Evolutionary conservation across 2,329 filamentous ascomycete genomes (phyloP).

Genomic region (Pyrenophora seminiperda): DNA sequence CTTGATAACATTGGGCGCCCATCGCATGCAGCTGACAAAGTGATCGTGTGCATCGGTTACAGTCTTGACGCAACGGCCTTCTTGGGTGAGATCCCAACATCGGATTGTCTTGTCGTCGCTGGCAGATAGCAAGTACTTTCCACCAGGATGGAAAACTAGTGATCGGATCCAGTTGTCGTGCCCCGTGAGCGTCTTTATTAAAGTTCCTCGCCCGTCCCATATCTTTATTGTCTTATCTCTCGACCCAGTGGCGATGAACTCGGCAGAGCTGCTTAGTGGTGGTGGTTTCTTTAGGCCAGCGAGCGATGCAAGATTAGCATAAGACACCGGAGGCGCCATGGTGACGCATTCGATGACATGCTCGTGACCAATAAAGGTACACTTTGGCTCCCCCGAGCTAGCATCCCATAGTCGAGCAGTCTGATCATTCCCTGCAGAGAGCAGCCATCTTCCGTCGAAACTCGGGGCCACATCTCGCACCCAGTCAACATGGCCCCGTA

Average conservation of each 20-base stretch:
- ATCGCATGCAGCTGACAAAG: conserved; percentile 84
- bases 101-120: conserved; percentile 89
- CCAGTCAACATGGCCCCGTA: conserved; percentile 85
- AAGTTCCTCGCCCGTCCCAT: conserved; percentile 84
- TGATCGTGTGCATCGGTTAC: conserved; percentile 78
- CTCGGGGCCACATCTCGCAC: conserved; percentile 87
- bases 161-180: conserved; percentile 95
- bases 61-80: conserved; percentile 86
- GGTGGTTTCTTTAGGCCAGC: conserved; percentile 86
- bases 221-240: conserved; percentile 89
- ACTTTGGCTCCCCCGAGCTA: conserved; percentile 73
- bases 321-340: conserved; percentile 79
- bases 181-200: conserved; percentile 81
- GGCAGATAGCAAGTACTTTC: conserved; percentile 85
- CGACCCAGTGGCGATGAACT: conserved; percentile 87
- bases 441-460: conserved; percentile 78
- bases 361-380: conserved; percentile 83
- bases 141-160: conserved; percentile 86
- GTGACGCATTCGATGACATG: conserved; percentile 85
- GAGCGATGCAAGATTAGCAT: conserved; percentile 74
- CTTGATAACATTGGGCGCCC: conserved; percentile 78
- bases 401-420: conserved; percentile 86
- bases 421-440: conserved; percentile 83
- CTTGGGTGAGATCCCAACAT: conserved; percentile 92
- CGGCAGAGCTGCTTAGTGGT: conserved; percentile 72